phyloP scores from a whole-genome alignment of 768 basidiomycete species.

The Mycena metata region DNA sequence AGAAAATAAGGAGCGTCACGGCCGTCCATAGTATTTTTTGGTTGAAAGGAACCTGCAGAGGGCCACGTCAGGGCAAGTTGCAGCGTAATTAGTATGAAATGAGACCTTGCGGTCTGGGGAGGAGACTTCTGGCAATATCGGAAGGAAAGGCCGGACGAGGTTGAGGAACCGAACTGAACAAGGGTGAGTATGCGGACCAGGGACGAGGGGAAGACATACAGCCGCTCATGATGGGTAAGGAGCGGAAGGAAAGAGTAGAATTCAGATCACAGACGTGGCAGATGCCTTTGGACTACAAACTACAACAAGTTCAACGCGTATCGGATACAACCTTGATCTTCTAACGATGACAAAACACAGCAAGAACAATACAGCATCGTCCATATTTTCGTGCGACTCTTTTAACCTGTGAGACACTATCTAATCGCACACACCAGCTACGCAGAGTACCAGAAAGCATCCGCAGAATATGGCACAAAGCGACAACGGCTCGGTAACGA shows the following conservation, averaged over 20 bases:
- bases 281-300: no score
- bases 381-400: conserved; percentile 72
- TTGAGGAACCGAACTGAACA: conserved; percentile 92
- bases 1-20: conserved; percentile 98
- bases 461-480: conserved; percentile 33
- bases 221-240: conserved; percentile 76
- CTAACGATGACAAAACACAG: conserved; percentile 86
- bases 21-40: conserved; percentile 99
- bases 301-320: no score
- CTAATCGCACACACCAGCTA: conserved; percentile 50
- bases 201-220: conserved; percentile 62
- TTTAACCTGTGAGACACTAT: no score
- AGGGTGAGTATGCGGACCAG: conserved; percentile 21
- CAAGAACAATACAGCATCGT: conserved; percentile 92
- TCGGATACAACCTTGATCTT: not conserved
- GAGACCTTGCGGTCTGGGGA: conserved; percentile 96
- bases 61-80: conserved; percentile 24
- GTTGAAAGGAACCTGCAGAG: conserved; percentile 91
- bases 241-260: conserved; percentile 38
- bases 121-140: conserved; percentile 96
- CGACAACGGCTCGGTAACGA: conserved; percentile 85
- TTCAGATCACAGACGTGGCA: conserved; percentile 17
- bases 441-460: conserved; percentile 80
- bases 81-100: conserved; percentile 28
- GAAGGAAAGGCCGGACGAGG: conserved; percentile 97